These are phyloP conservation scores for Coniosporium apollinis DNA, from an alignment of 495 filamentous ascomycete genomes.

Conservation along the genomic window DNA sequence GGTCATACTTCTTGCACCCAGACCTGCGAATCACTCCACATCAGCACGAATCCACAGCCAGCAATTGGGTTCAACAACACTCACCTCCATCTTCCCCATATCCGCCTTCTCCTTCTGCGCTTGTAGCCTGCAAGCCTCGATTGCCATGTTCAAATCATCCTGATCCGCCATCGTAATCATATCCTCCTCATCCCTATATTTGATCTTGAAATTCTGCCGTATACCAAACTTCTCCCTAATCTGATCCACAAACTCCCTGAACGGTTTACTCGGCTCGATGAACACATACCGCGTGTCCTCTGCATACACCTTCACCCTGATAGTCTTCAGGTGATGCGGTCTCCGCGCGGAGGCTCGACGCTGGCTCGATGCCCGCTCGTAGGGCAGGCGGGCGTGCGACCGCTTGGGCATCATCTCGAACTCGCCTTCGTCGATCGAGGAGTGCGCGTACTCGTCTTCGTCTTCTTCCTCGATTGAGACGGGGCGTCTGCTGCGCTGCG, in stretches of 20 bases:
- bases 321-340: no score
- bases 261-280: conserved; percentile 55
- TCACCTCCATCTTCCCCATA: conserved; percentile 91
- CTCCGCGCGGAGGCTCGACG: conserved; percentile 18
- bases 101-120: conserved; percentile 61
- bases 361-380: conserved; percentile 13
- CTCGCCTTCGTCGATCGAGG: conserved; percentile 51
- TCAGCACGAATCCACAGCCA: conserved; percentile 10
- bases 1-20: no score
- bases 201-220: conserved; percentile 54
- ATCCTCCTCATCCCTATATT: conserved; percentile 75
- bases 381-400: conserved; percentile 11
- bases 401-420: conserved; percentile 60
- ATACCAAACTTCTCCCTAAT: conserved; percentile 77
- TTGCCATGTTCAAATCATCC: conserved; percentile 81
- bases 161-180: conserved; percentile 96
- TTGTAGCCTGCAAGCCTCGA: conserved; percentile 44
- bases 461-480: conserved; percentile 37
- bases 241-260: conserved; percentile 53
- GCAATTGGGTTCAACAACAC: conserved; percentile 17
- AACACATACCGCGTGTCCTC: conserved; percentile 94
- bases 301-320: conserved; percentile 78
- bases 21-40: conserved; percentile 8
- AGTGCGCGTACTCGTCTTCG: conserved; percentile 30
- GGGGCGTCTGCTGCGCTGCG: conserved; percentile 11